Base-by-base conservation (phyloP, 2,329 filamentous ascomycete genomes). In the Lithohypha guttulata region DNA sequence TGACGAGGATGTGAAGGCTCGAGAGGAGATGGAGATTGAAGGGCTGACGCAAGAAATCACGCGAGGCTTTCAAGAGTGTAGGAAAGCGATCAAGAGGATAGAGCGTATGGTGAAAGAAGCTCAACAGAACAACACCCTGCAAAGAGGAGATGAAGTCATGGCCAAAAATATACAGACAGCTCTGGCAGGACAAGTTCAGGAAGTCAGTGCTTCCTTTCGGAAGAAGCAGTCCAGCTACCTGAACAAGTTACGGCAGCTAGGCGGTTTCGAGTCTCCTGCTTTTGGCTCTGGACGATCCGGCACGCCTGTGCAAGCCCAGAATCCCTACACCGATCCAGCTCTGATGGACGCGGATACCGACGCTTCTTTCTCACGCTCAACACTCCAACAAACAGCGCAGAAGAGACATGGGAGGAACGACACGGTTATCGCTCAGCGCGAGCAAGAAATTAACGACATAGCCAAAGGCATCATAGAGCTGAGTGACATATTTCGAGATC, bases 161-260 rank as follows among this genome's bases (percentile, higher is more conserved):
- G 91, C 89, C 35, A 81, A 78, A 63, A 98, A 98, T 56, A 84
- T 98, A 43, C 87, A 96, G 60, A 85, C 93, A 49, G 91, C 84
- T 11, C 71, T 96, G 26, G 91, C 91, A 1, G 71, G 84, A 1
- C 73, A 84, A 45, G 85, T 96, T 0, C 87, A 95, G 60, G 87
- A 96, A 52, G 81, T 85, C 33, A 95, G 87, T 64, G 82, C 91
- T 20, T 72, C 75, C 46, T 98, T 98, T 59, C 76, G 91, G 54
- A 98, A 96, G 71, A 96, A 95, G 66, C 91, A 98, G 66, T 89
- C 87, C 57, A 81, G 81, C 36, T 98, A 98, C 62, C 64, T 98
- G 38, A 95, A 93, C 64, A 95, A 86, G 63, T 70, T 89, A 42
- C 78, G 81, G 50, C 80, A 79, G 38, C 73, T 87, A 58, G 75